Evolutionary conservation across 2,329 filamentous ascomycete genomes (phyloP).

Genomic region (Pseudocercospora macadamiae): DNA sequence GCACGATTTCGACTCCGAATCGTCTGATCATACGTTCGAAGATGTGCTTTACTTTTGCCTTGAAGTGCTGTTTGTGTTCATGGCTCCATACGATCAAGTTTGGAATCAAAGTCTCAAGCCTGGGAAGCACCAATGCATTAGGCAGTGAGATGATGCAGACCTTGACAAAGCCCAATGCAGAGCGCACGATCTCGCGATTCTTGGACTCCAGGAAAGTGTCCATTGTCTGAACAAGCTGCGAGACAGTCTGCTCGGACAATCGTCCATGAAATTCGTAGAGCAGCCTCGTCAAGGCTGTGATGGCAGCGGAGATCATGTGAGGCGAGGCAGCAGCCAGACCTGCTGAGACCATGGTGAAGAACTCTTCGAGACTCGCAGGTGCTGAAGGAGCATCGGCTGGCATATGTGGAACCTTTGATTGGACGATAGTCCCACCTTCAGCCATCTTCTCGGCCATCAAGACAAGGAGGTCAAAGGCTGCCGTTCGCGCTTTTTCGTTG

Average conservation of each 20-base stretch:
- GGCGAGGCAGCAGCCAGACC: conserved; percentile 90
- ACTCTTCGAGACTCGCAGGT: conserved; percentile 85
- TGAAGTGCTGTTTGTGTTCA: conserved; percentile 97
- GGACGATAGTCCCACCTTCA: conserved; percentile 74
- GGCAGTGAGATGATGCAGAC: conserved; percentile 88
- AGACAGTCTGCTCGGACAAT: conserved; percentile 69
- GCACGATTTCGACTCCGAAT: conserved; percentile 81
- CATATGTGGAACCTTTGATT: conserved; percentile 87
- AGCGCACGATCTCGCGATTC: conserved; percentile 94
- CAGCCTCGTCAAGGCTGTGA: conserved; percentile 90
- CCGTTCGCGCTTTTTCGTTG: conserved; percentile 89
- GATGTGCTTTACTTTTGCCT: conserved; percentile 97
- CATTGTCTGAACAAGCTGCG: conserved; percentile 89
- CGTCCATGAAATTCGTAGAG: conserved; percentile 84
- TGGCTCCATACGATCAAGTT: conserved; percentile 96
- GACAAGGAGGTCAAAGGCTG: conserved; percentile 87
- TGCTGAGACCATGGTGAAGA: conserved; percentile 96
- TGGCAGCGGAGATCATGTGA: conserved; percentile 97
- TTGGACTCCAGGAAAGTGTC: conserved; percentile 95
- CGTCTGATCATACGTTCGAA: conserved; percentile 90
- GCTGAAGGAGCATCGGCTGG: conserved; percentile 73
- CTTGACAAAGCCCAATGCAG: conserved; percentile 94
- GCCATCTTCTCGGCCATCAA: conserved; percentile 84
- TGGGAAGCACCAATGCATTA: conserved; percentile 74
- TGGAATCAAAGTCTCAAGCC: conserved; percentile 76